Evolutionary conservation across 495 filamentous ascomycete genomes (phyloP).

Genomic region (Daldinia loculata): DNA sequence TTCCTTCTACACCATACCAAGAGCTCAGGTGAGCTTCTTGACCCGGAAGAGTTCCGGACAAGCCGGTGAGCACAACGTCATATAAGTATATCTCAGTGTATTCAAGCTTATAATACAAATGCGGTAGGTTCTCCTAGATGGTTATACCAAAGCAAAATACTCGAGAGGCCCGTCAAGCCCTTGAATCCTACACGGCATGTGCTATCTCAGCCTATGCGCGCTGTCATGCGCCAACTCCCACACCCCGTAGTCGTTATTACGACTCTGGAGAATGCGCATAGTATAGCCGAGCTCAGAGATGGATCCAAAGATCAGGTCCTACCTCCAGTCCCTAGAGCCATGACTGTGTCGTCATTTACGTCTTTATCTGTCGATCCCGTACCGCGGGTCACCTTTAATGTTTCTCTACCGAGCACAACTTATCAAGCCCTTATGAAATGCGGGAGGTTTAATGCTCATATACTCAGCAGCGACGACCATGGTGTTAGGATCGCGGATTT

Average conservation of each 20-base stretch:
- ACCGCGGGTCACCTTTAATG: conserved; percentile 82
- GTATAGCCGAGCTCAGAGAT: conserved; percentile 43
- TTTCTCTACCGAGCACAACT: conserved; percentile 76
- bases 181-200: conserved; percentile 23
- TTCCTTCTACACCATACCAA: not conserved
- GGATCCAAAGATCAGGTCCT: conserved; percentile 7
- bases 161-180: conserved; percentile 39
- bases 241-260: conserved; percentile 81
- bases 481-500: conserved; percentile 57
- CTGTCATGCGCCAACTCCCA: conserved; percentile 73
- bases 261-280: conserved; percentile 45
- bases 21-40: conserved; percentile 19
- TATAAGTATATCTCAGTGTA: not conserved
- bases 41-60: conserved; percentile 6
- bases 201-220: conserved; percentile 59
- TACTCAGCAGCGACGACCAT: conserved; percentile 51
- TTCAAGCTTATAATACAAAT: conserved; percentile 1
- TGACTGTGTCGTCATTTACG: conserved; percentile 87
- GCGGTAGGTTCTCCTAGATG: not conserved
- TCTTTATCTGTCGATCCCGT: conserved; percentile 72
- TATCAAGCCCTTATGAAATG: conserved; percentile 63
- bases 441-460: conserved; percentile 58
- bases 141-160: not conserved
- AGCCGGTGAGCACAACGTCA: not conserved
- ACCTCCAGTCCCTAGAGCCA: conserved; percentile 57